phyloP scores from a whole-genome alignment of 345 rosid genomes.

The Eucalyptus curtisii region DNA sequence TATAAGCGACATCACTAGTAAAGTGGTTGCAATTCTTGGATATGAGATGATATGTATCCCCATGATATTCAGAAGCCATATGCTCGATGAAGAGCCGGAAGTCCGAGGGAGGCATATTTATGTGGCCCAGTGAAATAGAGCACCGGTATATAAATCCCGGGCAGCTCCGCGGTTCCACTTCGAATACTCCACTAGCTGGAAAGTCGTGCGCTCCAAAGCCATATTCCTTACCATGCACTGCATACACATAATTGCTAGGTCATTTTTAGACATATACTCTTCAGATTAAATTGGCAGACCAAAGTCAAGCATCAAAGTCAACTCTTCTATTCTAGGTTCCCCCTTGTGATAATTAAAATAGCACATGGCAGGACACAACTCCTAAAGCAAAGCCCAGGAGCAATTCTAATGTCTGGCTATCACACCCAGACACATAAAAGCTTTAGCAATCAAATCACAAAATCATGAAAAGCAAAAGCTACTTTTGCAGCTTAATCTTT shows the following conservation, averaged over 20 bases:
- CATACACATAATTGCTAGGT: not conserved
- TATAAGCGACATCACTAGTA: constrained; percentile 42
- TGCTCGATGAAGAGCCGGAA: constrained; percentile 46
- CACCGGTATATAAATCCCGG: constrained; percentile 58
- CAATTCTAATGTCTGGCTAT: not conserved
- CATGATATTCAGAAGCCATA: constrained; percentile 65
- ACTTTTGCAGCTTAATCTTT: not conserved
- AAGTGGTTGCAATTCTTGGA: constrained; percentile 82
- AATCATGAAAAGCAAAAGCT: not conserved
- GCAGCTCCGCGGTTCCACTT: constrained; percentile 65
- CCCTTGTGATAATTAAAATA: not conserved
- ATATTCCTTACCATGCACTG: constrained; percentile 82
- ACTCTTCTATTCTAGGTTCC: not conserved
- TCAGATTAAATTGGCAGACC: not conserved
- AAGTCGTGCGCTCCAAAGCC: constrained; percentile 75
- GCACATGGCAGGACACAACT: not conserved
- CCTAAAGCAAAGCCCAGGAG: not conserved
- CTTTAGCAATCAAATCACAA: not conserved
- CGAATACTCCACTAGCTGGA: constrained; percentile 72
- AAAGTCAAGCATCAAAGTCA: not conserved
- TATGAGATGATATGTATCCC: constrained; percentile 71
- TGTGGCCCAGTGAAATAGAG: constrained; percentile 32
- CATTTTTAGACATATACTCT: not conserved
- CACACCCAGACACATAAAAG: not conserved
- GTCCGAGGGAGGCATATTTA: constrained; percentile 34